A percentile compares a stretch with the other conserved stretches of the same genome.
Conservation (phyloP, 306 rosid species). For the Spatholobus suberectus region DNA sequence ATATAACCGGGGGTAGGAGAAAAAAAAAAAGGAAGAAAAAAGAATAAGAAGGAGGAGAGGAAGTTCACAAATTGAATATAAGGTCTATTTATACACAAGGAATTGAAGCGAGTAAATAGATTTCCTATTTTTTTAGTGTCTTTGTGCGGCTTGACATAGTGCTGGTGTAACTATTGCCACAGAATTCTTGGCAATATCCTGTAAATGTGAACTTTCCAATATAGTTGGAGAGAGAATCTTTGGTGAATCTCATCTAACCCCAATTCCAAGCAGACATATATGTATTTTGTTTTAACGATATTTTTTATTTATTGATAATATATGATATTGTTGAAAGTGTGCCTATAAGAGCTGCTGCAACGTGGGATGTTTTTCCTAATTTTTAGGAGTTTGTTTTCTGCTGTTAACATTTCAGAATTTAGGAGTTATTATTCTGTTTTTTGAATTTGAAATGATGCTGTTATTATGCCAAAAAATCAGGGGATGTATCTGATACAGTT, state of each 20-base stretch:
- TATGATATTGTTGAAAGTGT: too few species aligned
- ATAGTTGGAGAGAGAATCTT: not conserved
- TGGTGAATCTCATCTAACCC: not conserved
- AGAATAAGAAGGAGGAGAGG: not conserved
- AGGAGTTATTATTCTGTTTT: too few species aligned
- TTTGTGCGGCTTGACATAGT: not conserved
- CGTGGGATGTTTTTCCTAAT: too few species aligned
- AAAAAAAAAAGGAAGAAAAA: not conserved
- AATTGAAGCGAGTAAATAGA: not conserved
- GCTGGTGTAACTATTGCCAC: not conserved
- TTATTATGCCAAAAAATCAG: too few species aligned
- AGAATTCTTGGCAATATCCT: not conserved
- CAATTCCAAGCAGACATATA: not conserved
- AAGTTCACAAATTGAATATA: not conserved
- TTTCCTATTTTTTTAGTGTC: not conserved
- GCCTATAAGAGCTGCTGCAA: too few species aligned
- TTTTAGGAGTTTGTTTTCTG: too few species aligned
- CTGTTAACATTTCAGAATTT: too few species aligned
- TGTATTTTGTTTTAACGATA: not conserved
- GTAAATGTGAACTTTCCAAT: not conserved
- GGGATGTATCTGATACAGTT: too few species aligned
- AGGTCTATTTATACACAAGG: not conserved
- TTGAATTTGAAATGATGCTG: too few species aligned
- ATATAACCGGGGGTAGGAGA: not conserved
- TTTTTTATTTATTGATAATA: too few species aligned